Evolutionary conservation across 2,329 filamentous ascomycete genomes (phyloP).

Genomic region (Apiospora malaysiana): DNA sequence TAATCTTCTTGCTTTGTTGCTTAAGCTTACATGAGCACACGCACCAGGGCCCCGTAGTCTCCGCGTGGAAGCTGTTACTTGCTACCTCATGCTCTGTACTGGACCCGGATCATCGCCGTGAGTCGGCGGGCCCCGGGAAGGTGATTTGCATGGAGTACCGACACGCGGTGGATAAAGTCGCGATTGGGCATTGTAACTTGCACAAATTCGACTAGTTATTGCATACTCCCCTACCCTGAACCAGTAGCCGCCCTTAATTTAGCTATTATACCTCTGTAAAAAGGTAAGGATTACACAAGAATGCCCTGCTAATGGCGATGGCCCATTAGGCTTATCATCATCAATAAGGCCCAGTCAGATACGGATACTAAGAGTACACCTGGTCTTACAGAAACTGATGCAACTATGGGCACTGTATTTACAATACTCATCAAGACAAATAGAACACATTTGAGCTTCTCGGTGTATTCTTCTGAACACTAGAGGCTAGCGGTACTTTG

Average conservation of each 20-base stretch:
- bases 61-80: neutral
- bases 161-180: neutral
- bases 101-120: conserved; percentile 1
- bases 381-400: neutral
- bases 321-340: too few relatives aligned
- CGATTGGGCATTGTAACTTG: neutral
- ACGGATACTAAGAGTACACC: too few relatives aligned
- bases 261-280: neutral
- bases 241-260: neutral
- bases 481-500: too few relatives aligned
- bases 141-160: neutral
- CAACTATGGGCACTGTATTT: too few relatives aligned
- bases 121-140: neutral
- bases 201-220: neutral
- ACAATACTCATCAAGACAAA: too few relatives aligned
- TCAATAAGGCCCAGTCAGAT: too few relatives aligned
- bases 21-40: conserved; percentile 6
- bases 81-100: neutral
- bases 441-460: too few relatives aligned
- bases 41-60: neutral
- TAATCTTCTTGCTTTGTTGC: neutral
- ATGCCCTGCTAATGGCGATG: too few relatives aligned
- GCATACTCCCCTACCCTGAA: neutral
- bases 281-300: too few relatives aligned
- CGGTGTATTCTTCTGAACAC: too few relatives aligned